These are phyloP conservation scores for Chlorella sp. DNA, from an alignment of 139 green algal genomes.

Conservation along the genomic window DNA sequence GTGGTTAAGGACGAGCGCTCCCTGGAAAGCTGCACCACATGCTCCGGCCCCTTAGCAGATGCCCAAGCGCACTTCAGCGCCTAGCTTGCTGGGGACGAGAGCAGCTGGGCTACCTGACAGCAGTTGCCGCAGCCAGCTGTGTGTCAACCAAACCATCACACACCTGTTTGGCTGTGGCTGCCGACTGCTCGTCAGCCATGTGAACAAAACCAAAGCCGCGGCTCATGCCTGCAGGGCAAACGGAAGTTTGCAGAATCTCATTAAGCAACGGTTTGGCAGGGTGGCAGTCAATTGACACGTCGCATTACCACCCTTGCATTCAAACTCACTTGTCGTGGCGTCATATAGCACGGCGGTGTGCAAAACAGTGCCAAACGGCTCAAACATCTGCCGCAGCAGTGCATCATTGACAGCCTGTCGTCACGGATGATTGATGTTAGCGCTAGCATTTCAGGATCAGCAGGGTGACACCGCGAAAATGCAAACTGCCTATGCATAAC, in stretches of 20 bases:
- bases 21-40: not conserved
- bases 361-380: constrained; percentile 73
- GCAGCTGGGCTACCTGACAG: no score
- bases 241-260: not conserved
- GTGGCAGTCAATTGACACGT: no score
- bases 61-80: no score
- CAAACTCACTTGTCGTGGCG: not conserved
- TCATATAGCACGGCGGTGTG: constrained; percentile 62
- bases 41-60: no score
- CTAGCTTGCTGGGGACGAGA: no score
- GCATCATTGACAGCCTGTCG: constrained; percentile 58
- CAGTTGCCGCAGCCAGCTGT: no score
- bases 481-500: no score
- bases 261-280: not conserved
- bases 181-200: constrained; percentile 70
- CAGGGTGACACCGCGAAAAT: not conserved
- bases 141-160: no score
- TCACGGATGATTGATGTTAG: no score
- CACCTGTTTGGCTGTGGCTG: constrained; percentile 52
- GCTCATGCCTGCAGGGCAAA: not conserved
- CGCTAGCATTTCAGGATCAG: not conserved
- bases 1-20: not conserved
- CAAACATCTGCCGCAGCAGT: constrained; percentile 71
- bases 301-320: not conserved
- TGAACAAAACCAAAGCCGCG: constrained; percentile 92